phyloP scores from a whole-genome alignment of 148 eudicot species.

The Silene conica region DNA sequence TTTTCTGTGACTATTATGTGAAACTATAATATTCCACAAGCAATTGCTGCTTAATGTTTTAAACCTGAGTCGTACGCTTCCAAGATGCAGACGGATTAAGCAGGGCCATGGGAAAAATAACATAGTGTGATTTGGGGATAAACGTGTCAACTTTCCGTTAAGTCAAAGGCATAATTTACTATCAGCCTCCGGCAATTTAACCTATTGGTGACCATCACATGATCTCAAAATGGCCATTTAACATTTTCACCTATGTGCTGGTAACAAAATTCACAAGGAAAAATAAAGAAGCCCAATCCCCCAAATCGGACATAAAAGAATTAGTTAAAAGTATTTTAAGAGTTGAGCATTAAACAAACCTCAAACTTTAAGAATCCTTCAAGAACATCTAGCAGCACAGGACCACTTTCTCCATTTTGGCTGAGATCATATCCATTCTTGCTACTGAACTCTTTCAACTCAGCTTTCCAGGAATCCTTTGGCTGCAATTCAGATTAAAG shows the following conservation, averaged over 20 bases:
- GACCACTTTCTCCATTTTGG: slow-evolving; percentile 88
- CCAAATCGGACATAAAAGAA: background rate
- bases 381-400: slow-evolving; percentile 86
- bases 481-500: slow-evolving; percentile 41
- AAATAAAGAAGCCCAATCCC: background rate
- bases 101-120: background rate
- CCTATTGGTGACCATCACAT: background rate
- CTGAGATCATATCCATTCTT: slow-evolving; percentile 84
- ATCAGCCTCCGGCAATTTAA: background rate
- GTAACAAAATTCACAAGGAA: background rate
- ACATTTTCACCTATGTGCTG: background rate
- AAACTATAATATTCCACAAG: background rate
- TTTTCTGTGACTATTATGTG: background rate
- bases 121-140: background rate
- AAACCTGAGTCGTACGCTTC: background rate
- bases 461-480: slow-evolving; percentile 87
- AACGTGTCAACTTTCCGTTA: background rate
- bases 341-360: slow-evolving; percentile 34
- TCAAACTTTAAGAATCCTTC: slow-evolving; percentile 94
- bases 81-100: background rate
- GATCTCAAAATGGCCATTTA: too few relatives aligned
- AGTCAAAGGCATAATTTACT: background rate
- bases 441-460: slow-evolving; percentile 87
- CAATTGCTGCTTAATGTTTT: background rate
- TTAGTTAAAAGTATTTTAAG: background rate